Evolutionary conservation across 2,329 filamentous ascomycete genomes (phyloP).

Genomic region (Stagonosporopsis rhizophila): DNA sequence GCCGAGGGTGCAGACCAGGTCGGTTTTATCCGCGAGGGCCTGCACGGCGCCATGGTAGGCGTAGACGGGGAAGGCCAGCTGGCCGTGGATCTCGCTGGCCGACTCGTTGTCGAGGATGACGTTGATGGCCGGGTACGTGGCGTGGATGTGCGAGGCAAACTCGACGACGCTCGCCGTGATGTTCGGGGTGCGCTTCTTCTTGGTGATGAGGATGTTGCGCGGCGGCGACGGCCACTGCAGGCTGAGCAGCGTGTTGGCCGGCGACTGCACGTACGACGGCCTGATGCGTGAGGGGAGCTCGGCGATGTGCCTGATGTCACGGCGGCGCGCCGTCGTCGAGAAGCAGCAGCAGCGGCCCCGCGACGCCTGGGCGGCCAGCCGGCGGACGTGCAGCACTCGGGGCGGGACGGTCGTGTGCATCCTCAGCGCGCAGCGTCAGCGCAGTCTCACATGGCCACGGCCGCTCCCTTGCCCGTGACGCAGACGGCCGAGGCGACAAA

Average conservation of each 20-base stretch:
- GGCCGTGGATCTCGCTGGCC: slow-evolving; percentile 73
- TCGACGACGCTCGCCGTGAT: slow-evolving; percentile 65
- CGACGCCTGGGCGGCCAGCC: slow-evolving; percentile 16
- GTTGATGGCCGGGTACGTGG: slow-evolving; percentile 80
- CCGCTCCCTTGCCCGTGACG: not conserved
- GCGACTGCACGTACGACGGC: slow-evolving; percentile 59
- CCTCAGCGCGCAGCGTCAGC: not conserved
- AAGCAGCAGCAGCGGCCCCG: slow-evolving; percentile 23
- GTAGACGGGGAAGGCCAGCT: slow-evolving; percentile 71
- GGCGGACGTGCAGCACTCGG: slow-evolving; percentile 28
- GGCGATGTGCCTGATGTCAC: slow-evolving; percentile 37
- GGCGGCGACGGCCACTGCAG: slow-evolving; percentile 73
- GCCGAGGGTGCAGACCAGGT: slow-evolving; percentile 87
- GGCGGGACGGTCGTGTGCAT: slow-evolving; percentile 22
- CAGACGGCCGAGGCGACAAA: not conserved
- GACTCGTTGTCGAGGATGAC: slow-evolving; percentile 83
- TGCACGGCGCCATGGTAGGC: slow-evolving; percentile 50
- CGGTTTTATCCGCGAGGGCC: slow-evolving; percentile 75
- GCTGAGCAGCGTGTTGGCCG: slow-evolving; percentile 66
- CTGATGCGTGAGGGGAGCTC: slow-evolving; percentile 45
- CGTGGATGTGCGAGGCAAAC: slow-evolving; percentile 72
- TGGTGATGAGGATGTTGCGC: slow-evolving; percentile 72
- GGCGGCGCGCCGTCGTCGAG: slow-evolving; percentile 32
- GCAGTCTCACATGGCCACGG: too few relatives aligned
- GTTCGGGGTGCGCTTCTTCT: slow-evolving; percentile 66